phyloP scores from a whole-genome alignment of 2,329 filamentous ascomycete genomes.

The Lecanosticta acicola region DNA sequence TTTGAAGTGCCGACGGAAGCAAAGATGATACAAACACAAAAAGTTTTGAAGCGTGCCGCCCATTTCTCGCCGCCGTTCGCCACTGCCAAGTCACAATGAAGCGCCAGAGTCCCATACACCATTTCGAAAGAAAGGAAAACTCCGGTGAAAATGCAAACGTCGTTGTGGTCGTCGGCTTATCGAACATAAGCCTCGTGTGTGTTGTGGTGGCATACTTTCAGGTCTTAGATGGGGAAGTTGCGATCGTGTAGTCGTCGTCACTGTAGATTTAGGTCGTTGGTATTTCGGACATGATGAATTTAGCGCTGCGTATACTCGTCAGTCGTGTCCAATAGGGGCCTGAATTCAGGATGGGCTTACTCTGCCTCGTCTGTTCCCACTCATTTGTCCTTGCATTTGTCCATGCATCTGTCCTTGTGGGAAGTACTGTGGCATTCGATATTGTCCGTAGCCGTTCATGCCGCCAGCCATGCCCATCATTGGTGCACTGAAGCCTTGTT shows the following conservation, averaged over 20 bases:
- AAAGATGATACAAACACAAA: no score
- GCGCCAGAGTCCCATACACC: not conserved
- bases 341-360: conserved; percentile 8
- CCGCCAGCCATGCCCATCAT: conserved; percentile 27
- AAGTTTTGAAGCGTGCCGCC: no score
- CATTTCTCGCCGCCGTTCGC: not conserved
- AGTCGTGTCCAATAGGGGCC: not conserved
- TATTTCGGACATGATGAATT: not conserved
- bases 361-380: conserved; percentile 18
- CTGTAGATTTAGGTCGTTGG: conserved; percentile 2
- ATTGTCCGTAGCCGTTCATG: conserved; percentile 26
- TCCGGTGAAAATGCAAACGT: not conserved
- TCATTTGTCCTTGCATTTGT: conserved; percentile 14
- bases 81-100: not conserved
- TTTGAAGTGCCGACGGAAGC: no score
- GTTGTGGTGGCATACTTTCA: not conserved
- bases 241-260: conserved; percentile 3
- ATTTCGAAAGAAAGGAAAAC: not conserved
- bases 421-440: conserved; percentile 22
- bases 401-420: conserved; percentile 20
- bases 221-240: not conserved
- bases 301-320: conserved; percentile 1
- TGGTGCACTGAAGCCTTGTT: conserved; percentile 20
- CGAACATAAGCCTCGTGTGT: not conserved
- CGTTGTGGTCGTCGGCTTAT: not conserved